Conservation (phyloP, 2,329 filamentous ascomycete species). For the Microcera coccophila region DNA sequence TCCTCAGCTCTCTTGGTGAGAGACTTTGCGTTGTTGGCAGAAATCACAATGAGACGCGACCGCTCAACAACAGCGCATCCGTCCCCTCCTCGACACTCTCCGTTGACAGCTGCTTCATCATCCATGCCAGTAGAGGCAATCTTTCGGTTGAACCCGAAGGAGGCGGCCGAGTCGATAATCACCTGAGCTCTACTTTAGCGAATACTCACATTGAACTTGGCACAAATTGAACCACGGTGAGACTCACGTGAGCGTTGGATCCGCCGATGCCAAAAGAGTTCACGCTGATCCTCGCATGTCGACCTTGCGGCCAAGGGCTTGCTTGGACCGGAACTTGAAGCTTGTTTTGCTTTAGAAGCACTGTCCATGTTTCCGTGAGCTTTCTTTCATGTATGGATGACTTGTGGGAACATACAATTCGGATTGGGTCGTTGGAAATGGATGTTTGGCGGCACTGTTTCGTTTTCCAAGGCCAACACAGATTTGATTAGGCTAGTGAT, state of each 20-base stretch:
- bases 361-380: too few species aligned
- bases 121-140: too few species aligned
- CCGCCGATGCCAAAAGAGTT: slow-evolving; percentile 41
- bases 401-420: too few species aligned
- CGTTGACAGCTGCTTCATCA: too few species aligned
- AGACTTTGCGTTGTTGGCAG: slow-evolving; percentile 19
- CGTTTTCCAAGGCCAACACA: slow-evolving; percentile 31
- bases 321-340: slow-evolving; percentile 25
- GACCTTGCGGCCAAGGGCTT: slow-evolving; percentile 21
- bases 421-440: slow-evolving; percentile 28
- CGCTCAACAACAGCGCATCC: too few species aligned
- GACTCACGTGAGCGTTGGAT: slow-evolving; percentile 37
- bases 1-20: slow-evolving; percentile 7
- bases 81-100: too few species aligned
- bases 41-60: slow-evolving; percentile 24
- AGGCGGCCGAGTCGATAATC: too few species aligned
- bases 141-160: too few species aligned
- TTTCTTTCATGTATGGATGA: too few species aligned
- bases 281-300: slow-evolving; percentile 29
- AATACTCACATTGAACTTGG: too few species aligned
- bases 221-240: too few species aligned
- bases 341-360: slow-evolving; percentile 22
- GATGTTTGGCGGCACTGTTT: slow-evolving; percentile 32
- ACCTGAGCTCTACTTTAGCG: too few species aligned
- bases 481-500: slow-evolving; percentile 30